These are phyloP conservation scores for Podila verticillata DNA, from an alignment of 192 early-diverging fungal genomes.

Conservation along the genomic window DNA sequence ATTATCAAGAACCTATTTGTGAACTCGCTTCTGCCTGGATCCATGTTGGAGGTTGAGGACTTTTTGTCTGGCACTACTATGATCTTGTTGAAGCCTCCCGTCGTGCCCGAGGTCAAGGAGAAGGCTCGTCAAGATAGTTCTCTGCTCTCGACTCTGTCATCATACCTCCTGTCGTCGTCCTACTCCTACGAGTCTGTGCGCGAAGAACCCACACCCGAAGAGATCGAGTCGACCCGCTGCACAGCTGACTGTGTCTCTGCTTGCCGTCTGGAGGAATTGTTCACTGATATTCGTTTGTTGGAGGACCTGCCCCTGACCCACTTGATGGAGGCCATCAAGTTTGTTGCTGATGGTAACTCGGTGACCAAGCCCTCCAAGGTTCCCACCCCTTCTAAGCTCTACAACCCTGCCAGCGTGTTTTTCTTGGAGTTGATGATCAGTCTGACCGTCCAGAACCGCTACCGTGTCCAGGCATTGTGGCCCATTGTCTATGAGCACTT, in stretches of 20 bases:
- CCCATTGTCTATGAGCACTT: conserved; percentile 76
- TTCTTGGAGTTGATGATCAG: conserved; percentile 81
- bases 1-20: conserved; percentile 84
- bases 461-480: conserved; percentile 72
- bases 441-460: conserved; percentile 80
- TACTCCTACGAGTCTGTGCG: conserved; percentile 60
- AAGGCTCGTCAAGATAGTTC: conserved; percentile 65
- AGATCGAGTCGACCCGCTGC: conserved; percentile 71
- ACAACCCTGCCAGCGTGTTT: conserved; percentile 75
- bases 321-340: conserved; percentile 66
- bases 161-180: conserved; percentile 77
- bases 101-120: conserved; percentile 51
- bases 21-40: conserved; percentile 74
- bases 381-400: conserved; percentile 49
- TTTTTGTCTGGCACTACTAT: conserved; percentile 74
- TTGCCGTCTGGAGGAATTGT: conserved; percentile 77
- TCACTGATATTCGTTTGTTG: conserved; percentile 76
- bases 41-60: conserved; percentile 76
- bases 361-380: conserved; percentile 36
- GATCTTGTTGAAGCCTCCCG: conserved; percentile 67
- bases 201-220: conserved; percentile 75
- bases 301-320: conserved; percentile 70
- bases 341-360: conserved; percentile 59
- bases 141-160: conserved; percentile 79
- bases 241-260: conserved; percentile 74